These are phyloP conservation scores for Priceomyces fermenticarens DNA, from an alignment of 805 yeast species.

Conservation along the genomic window DNA sequence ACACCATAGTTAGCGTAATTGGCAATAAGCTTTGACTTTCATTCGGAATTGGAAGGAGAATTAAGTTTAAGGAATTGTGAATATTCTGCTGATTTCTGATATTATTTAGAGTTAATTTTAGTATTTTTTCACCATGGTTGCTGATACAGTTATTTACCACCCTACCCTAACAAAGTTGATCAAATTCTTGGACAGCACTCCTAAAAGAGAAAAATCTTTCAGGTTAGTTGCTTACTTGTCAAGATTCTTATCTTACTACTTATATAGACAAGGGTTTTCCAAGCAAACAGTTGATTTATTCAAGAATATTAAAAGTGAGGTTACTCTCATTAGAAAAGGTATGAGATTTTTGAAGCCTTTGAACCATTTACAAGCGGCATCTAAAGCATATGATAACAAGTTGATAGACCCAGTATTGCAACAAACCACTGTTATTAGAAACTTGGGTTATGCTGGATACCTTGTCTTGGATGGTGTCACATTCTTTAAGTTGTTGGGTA, in stretches of 20 bases:
- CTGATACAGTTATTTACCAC: constrained; percentile 67
- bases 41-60: too few species aligned
- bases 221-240: constrained; percentile 79
- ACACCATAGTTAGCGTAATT: too few species aligned
- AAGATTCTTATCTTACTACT: constrained; percentile 65
- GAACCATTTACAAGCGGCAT: constrained; percentile 65
- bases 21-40: too few species aligned
- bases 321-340: constrained; percentile 75
- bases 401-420: constrained; percentile 59
- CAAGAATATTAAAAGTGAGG: constrained; percentile 56
- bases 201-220: constrained; percentile 78
- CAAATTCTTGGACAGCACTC: constrained; percentile 60
- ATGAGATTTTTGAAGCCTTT: constrained; percentile 82
- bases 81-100: too few species aligned
- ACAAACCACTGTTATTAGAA: constrained; percentile 50
- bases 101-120: neutral
- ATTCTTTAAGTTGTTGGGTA: constrained; percentile 57
- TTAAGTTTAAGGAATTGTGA: too few species aligned
- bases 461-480: constrained; percentile 61
- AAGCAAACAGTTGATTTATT: constrained; percentile 45
- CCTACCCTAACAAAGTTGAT: constrained; percentile 64
- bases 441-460: constrained; percentile 61
- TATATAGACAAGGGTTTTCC: constrained; percentile 54
- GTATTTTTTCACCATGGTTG: constrained; percentile 46
- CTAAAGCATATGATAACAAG: constrained; percentile 66